Conservation (phyloP, 1,284 basidiomycete genomes). For the Neonothopanus nambi region DNA sequence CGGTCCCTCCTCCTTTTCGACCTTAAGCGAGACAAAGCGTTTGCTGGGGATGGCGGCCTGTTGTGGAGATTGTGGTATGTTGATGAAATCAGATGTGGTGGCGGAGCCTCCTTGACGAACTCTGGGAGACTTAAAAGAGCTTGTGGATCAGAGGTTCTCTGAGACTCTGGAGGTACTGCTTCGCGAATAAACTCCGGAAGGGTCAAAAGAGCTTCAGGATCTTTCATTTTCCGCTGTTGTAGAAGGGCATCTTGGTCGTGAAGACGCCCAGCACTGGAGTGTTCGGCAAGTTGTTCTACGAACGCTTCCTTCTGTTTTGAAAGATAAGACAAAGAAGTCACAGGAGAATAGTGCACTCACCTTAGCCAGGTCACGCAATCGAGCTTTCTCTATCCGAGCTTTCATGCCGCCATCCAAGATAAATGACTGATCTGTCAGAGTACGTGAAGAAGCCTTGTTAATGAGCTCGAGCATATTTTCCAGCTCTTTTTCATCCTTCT, state of each 20-base stretch:
- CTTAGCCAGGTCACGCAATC: slow-evolving; percentile 58
- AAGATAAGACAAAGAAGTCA: slow-evolving; percentile 10
- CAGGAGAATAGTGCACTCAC: slow-evolving; percentile 35
- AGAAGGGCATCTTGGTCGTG: slow-evolving; percentile 71
- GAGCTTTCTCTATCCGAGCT: slow-evolving; percentile 49
- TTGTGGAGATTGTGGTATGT: not conserved
- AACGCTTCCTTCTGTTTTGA: slow-evolving; percentile 61
- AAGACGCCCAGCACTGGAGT: slow-evolving; percentile 67
- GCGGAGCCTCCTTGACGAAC: slow-evolving; percentile 47
- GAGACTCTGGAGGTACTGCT: slow-evolving; percentile 39
- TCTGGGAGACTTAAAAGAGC: slow-evolving; percentile 61
- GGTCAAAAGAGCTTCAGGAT: slow-evolving; percentile 60
- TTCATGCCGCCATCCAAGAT: slow-evolving; percentile 60
- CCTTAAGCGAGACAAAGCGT: slow-evolving; percentile 23
- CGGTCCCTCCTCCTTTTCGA: slow-evolving; percentile 48
- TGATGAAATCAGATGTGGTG: slow-evolving; percentile 25
- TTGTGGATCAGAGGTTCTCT: slow-evolving; percentile 42
- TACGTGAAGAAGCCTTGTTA: slow-evolving; percentile 68
- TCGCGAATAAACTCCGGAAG: slow-evolving; percentile 71
- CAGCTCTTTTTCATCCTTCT: slow-evolving; percentile 54
- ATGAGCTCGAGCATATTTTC: slow-evolving; percentile 73
- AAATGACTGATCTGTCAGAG: slow-evolving; percentile 68
- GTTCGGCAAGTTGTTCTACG: slow-evolving; percentile 65
- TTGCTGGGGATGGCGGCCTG: not conserved
- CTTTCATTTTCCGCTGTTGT: slow-evolving; percentile 37